phyloP scores from a whole-genome alignment of 441 rosid species.

The Bruguiera hainesii region DNA sequence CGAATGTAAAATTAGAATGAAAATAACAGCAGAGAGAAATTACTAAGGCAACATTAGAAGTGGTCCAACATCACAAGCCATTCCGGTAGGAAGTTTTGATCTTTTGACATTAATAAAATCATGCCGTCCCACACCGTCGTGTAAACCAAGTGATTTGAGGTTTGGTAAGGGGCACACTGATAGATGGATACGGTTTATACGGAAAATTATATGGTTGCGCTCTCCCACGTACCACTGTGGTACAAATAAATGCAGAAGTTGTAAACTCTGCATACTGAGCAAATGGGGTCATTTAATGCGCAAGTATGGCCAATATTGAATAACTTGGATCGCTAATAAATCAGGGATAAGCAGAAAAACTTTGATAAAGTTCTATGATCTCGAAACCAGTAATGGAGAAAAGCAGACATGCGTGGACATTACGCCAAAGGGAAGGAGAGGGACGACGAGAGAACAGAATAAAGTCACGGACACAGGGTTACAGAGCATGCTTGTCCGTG shows the following conservation, averaged over 20 bases:
- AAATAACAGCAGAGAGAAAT: too few species aligned
- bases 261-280: conserved; percentile 24
- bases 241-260: conserved; percentile 25
- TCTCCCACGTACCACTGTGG: conserved; percentile 11
- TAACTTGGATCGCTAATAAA: neutral
- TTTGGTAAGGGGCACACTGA: conserved; percentile 9
- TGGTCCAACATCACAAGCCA: too few species aligned
- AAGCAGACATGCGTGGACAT: too few species aligned
- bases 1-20: too few species aligned
- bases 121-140: conserved; percentile 11
- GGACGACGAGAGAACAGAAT: neutral
- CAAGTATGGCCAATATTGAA: conserved; percentile 12
- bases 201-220: conserved; percentile 6
- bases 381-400: conserved; percentile 4
- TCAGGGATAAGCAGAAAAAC: conserved; percentile 8
- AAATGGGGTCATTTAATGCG: conserved; percentile 18
- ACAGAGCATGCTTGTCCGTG: conserved; percentile 7
- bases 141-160: conserved; percentile 30
- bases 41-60: too few species aligned
- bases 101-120: neutral
- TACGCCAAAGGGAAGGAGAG: too few species aligned
- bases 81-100: too few species aligned
- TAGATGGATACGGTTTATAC: conserved; percentile 27
- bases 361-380: neutral
- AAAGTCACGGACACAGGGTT: conserved; percentile 5